Percentiles rank a stretch among this genome's conserved stretches.
phyloP scores from a whole-genome alignment of 169 alveolate species.

The Plasmodium relictum region DNA sequence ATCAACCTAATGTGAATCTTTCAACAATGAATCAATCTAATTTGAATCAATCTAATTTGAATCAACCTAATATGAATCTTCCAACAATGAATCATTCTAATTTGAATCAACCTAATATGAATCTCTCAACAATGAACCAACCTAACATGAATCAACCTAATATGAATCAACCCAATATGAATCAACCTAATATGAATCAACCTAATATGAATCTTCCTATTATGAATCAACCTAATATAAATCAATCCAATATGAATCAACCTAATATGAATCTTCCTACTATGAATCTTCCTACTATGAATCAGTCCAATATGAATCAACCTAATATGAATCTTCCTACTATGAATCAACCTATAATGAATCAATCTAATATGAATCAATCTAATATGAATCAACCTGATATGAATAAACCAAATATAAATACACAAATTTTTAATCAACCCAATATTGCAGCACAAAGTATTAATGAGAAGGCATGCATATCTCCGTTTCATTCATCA shows the following conservation, averaged over 20 bases:
- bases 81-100: constrained; percentile 10
- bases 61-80: not conserved
- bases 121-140: not conserved
- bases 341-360: not conserved
- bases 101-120: not conserved
- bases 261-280: not conserved
- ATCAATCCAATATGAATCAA: not conserved
- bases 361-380: constrained; percentile 2
- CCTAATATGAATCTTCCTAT: constrained; percentile 5
- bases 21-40: constrained; percentile 14
- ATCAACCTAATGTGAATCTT: not conserved
- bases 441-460: constrained; percentile 12
- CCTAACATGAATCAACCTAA: constrained; percentile 1
- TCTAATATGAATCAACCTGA: constrained; percentile 13
- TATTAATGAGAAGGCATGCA: constrained; percentile 7
- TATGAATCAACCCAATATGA: not conserved
- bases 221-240: constrained; percentile 16
- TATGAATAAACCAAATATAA: constrained; percentile 6
- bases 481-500: constrained; percentile 55
- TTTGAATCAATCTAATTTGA: not conserved
- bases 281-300: not conserved
- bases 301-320: not conserved
- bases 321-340: not conserved
- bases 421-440: constrained; percentile 27
- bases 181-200: not conserved